A percentile compares a stretch with the other conserved stretches of the same genome.
phyloP scores from a whole-genome alignment of 495 filamentous ascomycete genomes.

The Sporormia fimetaria region DNA sequence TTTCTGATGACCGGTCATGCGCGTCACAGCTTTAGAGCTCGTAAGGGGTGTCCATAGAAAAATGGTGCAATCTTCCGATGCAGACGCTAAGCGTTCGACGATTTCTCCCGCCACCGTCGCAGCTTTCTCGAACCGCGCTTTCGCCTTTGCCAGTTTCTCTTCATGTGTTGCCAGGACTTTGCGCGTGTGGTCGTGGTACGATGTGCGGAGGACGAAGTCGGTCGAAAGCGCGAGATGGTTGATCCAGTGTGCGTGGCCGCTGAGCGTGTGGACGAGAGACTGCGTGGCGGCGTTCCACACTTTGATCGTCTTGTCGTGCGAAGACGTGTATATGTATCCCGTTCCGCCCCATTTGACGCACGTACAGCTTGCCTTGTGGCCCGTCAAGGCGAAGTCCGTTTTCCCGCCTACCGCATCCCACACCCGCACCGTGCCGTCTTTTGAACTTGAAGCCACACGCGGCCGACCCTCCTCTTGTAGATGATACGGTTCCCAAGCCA shows the following conservation, averaged over 20 bases:
- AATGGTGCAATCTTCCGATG: constrained; percentile 92
- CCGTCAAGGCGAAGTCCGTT: constrained; percentile 70
- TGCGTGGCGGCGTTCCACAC: constrained; percentile 78
- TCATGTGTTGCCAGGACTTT: constrained; percentile 55
- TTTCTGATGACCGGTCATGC: constrained; percentile 87
- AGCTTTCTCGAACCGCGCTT: constrained; percentile 76
- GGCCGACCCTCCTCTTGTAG: constrained; percentile 61
- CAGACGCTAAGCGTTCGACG: constrained; percentile 77
- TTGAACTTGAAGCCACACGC: constrained; percentile 75
- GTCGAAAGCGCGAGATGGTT: constrained; percentile 94
- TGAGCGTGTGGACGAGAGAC: constrained; percentile 65
- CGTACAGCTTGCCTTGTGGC: constrained; percentile 77
- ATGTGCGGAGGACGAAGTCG: constrained; percentile 79
- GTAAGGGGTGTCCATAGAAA: constrained; percentile 83
- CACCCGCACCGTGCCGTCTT: constrained; percentile 79
- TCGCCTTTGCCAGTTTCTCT: constrained; percentile 63
- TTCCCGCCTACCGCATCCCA: constrained; percentile 73
- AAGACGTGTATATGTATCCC: constrained; percentile 72
- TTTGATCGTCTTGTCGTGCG: constrained; percentile 89
- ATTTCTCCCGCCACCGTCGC: constrained; percentile 68
- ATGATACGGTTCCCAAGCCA: constrained; percentile 94
- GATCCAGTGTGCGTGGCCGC: constrained; percentile 83
- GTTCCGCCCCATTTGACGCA: constrained; percentile 93
- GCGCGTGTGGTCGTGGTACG: constrained; percentile 74
- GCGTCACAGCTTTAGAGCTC: constrained; percentile 72